A percentile compares a stretch with the other conserved stretches of the same genome.
Evolutionary conservation across 306 rosid species (phyloP).

Genomic region (Cucurbita pepo): DNA sequence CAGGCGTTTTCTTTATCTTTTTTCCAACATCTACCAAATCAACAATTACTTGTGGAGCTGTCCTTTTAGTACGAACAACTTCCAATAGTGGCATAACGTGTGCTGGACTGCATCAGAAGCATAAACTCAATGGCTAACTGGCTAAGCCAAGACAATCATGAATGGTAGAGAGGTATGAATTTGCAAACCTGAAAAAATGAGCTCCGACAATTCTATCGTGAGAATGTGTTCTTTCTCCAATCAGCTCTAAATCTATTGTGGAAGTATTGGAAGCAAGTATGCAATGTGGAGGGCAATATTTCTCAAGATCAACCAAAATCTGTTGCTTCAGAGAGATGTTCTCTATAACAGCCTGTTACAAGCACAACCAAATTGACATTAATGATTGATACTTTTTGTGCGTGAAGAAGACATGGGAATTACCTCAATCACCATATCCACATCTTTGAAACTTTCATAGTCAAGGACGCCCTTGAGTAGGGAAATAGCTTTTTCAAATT

Average conservation of each 20-base stretch:
- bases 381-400: background rate
- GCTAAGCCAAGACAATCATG: background rate
- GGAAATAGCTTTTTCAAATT: constrained; percentile 49
- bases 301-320: constrained; percentile 83
- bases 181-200: constrained; percentile 78
- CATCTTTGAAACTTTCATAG: constrained; percentile 68
- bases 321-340: constrained; percentile 83
- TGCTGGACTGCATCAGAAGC: constrained; percentile 67
- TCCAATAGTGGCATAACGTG: constrained; percentile 96
- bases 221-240: constrained; percentile 71
- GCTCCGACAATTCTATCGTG: constrained; percentile 79
- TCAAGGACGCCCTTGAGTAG: constrained; percentile 68
- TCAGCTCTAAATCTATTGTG: constrained; percentile 85
- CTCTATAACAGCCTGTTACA: constrained; percentile 85
- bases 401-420: background rate
- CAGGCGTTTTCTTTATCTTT: constrained; percentile 81
- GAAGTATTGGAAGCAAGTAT: constrained; percentile 93
- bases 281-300: constrained; percentile 75
- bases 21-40: constrained; percentile 72
- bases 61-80: constrained; percentile 66
- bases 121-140: constrained; percentile 6
- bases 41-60: constrained; percentile 76
- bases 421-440: constrained; percentile 97
- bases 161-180: background rate
- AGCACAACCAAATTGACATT: background rate